Evolutionary conservation across 108 stramenopile species (phyloP).

Genomic region (Cylindrotheca closterium): DNA sequence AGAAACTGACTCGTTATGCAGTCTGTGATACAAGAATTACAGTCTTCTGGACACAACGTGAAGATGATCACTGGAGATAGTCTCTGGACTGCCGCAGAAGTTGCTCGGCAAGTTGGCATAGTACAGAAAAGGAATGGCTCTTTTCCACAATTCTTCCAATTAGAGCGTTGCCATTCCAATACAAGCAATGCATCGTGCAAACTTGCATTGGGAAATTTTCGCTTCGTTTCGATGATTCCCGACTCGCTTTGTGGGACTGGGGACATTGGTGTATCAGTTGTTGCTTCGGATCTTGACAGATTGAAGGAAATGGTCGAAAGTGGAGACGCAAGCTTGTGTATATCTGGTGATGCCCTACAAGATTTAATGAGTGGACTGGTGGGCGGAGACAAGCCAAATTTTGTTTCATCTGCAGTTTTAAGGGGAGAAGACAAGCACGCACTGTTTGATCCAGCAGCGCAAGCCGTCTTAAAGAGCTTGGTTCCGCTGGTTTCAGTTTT

Average conservation of each 20-base stretch:
- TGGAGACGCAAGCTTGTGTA: constrained; percentile 46
- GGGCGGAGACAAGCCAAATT: constrained; percentile 2
- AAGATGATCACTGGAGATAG: constrained; percentile 98
- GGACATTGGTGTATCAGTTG: constrained; percentile 15
- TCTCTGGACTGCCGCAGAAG: constrained; percentile 91
- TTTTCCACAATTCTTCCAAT: constrained; percentile 6
- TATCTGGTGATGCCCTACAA: constrained; percentile 57
- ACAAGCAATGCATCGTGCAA: constrained; percentile 2
- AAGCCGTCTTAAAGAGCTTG: constrained; percentile 48
- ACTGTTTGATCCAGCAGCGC: constrained; percentile 64
- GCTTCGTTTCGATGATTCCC: neutral
- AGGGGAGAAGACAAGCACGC: constrained; percentile 27
- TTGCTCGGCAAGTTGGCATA: constrained; percentile 87
- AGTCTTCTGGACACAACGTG: constrained; percentile 54
- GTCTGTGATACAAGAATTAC: constrained; percentile 81
- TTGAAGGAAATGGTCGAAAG: constrained; percentile 35
- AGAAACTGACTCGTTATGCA: too few species aligned
- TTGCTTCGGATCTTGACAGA: constrained; percentile 21
- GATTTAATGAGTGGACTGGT: constrained; percentile 44
- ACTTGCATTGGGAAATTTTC: neutral
- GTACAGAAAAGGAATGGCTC: constrained; percentile 11
- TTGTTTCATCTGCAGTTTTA: neutral
- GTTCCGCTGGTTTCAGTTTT: constrained; percentile 88
- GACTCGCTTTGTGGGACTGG: neutral
- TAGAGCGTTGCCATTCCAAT: constrained; percentile 2